phyloP scores from a whole-genome alignment of 2,329 filamentous ascomycete species.

The Chrysoporthe cubensis region DNA sequence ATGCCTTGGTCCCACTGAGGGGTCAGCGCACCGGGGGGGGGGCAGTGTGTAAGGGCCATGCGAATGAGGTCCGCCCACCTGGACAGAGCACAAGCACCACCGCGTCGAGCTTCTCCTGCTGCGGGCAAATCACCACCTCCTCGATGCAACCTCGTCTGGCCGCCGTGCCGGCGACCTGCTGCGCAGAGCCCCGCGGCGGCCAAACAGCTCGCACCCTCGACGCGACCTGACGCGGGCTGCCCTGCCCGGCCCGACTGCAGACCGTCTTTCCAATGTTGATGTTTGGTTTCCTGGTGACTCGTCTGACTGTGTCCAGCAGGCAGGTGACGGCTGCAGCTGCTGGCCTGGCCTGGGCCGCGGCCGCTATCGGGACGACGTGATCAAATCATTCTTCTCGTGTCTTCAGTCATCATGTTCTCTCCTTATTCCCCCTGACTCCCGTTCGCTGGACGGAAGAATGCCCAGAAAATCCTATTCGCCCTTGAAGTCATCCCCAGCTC shows the following conservation, averaged over 20 bases:
- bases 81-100: neutral
- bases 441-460: neutral
- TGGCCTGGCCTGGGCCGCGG: neutral
- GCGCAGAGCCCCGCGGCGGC: neutral
- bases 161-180: neutral
- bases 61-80: slow-evolving; percentile 11
- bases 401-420: neutral
- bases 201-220: neutral
- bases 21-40: neutral
- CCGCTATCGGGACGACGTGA: neutral
- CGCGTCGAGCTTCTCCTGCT: neutral
- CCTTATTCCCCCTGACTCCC: neutral
- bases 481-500: slow-evolving; percentile 7
- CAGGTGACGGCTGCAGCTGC: neutral
- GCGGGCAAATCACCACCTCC: neutral
- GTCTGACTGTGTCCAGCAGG: neutral
- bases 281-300: neutral
- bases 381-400: neutral
- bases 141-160: neutral
- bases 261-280: neutral
- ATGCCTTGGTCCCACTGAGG: neutral
- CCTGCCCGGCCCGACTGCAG: neutral
- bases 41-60: slow-evolving; percentile 5
- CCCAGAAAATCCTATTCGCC: neutral
- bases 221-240: slow-evolving; percentile 1